Percentiles rank a stretch among this genome's conserved stretches.
Conservation (phyloP, 2,329 filamentous ascomycete species). For the Westerdykella sp. region DNA sequence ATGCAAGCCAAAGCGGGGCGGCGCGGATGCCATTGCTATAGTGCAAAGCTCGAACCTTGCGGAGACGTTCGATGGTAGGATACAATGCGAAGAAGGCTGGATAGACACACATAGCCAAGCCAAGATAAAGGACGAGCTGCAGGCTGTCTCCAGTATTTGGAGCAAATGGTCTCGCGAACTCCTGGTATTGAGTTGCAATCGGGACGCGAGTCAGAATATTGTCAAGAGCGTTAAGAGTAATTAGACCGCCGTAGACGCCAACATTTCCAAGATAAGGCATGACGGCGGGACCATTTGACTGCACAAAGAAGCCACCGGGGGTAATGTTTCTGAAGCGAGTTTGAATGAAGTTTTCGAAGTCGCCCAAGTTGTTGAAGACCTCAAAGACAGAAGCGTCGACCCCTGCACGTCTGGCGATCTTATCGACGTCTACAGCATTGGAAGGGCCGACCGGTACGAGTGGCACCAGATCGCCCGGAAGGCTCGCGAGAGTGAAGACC, state of each 20-base stretch:
- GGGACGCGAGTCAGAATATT: slow-evolving; percentile 61
- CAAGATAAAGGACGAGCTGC: slow-evolving; percentile 75
- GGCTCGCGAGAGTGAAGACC: slow-evolving; percentile 22
- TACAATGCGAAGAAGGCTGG: slow-evolving; percentile 87
- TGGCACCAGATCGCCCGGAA: slow-evolving; percentile 12
- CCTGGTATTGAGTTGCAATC: slow-evolving; percentile 65
- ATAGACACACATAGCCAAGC: slow-evolving; percentile 68
- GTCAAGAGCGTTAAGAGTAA: slow-evolving; percentile 89
- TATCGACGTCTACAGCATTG: slow-evolving; percentile 22
- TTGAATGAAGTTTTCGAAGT: slow-evolving; percentile 62
- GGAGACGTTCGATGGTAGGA: slow-evolving; percentile 73
- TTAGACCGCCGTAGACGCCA: slow-evolving; percentile 58
- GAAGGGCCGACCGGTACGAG: slow-evolving; percentile 40
- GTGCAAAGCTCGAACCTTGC: slow-evolving; percentile 75
- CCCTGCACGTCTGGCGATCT: slow-evolving; percentile 24
- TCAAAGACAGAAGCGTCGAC: slow-evolving; percentile 36
- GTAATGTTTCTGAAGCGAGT: slow-evolving; percentile 61
- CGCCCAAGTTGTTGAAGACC: slow-evolving; percentile 56
- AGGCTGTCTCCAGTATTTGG: slow-evolving; percentile 65
- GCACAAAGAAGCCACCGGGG: slow-evolving; percentile 75
- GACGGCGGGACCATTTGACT: slow-evolving; percentile 54
- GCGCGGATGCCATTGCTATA: slow-evolving; percentile 88
- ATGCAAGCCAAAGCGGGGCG: slow-evolving; percentile 77
- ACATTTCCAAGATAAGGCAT: slow-evolving; percentile 66
- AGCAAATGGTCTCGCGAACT: slow-evolving; percentile 69